Percentiles rank a stretch among this genome's conserved stretches.
These are phyloP conservation scores for Penicillium crustosum DNA, from an alignment of 2,329 filamentous ascomycete genomes.

Conservation along the genomic window DNA sequence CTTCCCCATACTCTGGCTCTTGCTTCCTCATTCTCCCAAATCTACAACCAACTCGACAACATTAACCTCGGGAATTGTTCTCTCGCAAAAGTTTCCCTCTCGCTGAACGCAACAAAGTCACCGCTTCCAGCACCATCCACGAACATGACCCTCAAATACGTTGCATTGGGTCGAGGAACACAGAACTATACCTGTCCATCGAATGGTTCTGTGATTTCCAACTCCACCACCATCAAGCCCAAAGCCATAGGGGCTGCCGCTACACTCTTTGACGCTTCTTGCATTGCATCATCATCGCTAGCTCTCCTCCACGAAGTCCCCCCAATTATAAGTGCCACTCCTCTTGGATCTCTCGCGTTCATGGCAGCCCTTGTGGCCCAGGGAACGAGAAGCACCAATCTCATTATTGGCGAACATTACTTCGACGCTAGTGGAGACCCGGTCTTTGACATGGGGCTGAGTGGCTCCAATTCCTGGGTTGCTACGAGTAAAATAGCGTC, in stretches of 20 bases:
- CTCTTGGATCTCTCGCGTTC: constrained; percentile 32
- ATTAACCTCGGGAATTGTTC: constrained; percentile 28
- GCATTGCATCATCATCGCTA: constrained; percentile 31
- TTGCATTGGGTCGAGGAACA: constrained; percentile 50
- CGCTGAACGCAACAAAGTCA: constrained; percentile 20
- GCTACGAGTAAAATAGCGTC: constrained; percentile 28
- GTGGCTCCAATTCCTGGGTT: constrained; percentile 29
- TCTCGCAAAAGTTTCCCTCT: constrained; percentile 14
- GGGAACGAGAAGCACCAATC: constrained; percentile 14
- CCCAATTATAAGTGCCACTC: constrained; percentile 18
- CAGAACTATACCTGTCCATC: constrained; percentile 52
- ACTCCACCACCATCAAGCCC: constrained; percentile 26
- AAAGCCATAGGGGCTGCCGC: constrained; percentile 47
- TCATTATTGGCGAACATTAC: constrained; percentile 41
- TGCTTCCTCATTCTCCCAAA: constrained; percentile 18
- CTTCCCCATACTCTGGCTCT: constrained; percentile 19
- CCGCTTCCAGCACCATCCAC: constrained; percentile 32
- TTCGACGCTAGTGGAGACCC: constrained; percentile 31
- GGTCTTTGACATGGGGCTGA: constrained; percentile 34
- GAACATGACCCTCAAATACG: constrained; percentile 41
- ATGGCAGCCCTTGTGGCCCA: constrained; percentile 21
- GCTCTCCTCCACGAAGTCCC: constrained; percentile 33
- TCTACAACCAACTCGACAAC: constrained; percentile 22
- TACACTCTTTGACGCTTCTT: constrained; percentile 47
- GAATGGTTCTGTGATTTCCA: constrained; percentile 16